Conservation (phyloP, 139 green algal genomes). For the Microglena sp. region DNA sequence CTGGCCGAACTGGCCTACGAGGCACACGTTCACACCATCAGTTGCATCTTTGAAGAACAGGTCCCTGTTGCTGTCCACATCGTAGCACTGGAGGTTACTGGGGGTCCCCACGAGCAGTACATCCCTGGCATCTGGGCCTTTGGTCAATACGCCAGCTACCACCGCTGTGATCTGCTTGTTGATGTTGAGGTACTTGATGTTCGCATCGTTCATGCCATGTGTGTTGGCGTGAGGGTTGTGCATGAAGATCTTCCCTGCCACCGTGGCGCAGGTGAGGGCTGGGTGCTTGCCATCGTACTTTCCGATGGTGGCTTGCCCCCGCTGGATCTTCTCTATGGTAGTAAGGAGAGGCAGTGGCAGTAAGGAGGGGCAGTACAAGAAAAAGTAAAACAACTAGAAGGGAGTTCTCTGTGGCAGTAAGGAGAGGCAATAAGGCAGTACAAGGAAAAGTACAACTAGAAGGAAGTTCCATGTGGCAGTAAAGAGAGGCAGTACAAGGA, state of each 20-base stretch:
- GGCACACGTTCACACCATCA: constrained; percentile 42
- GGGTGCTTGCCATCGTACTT: constrained; percentile 45
- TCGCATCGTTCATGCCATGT: constrained; percentile 13
- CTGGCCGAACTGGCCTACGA: constrained; percentile 29
- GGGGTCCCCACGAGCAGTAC: constrained; percentile 51
- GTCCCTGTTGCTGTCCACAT: constrained; percentile 54
- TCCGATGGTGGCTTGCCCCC: constrained; percentile 35
- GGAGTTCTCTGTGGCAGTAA: no score
- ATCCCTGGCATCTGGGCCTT: constrained; percentile 23
- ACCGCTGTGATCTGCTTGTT: constrained; percentile 60
- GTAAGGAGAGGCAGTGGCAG: no score
- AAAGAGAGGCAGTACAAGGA: no score
- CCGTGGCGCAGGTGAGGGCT: constrained; percentile 41
- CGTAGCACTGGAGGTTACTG: constrained; percentile 50
- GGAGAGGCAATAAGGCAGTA: no score
- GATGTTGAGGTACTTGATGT: constrained; percentile 58
- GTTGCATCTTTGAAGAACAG: constrained; percentile 65
- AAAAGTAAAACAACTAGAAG: no score
- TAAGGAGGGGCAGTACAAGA: no score
- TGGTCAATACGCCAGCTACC: constrained; percentile 22
- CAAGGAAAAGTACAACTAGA: no score
- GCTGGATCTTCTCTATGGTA: constrained; percentile 37
- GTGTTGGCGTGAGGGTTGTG: constrained; percentile 44
- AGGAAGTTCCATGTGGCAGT: no score
- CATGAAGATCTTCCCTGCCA: constrained; percentile 59